Percentiles rank a stretch among this genome's conserved stretches.
Evolutionary conservation across 805 yeast genomes (phyloP).

Genomic region (Cyberlindnera mrakii): DNA sequence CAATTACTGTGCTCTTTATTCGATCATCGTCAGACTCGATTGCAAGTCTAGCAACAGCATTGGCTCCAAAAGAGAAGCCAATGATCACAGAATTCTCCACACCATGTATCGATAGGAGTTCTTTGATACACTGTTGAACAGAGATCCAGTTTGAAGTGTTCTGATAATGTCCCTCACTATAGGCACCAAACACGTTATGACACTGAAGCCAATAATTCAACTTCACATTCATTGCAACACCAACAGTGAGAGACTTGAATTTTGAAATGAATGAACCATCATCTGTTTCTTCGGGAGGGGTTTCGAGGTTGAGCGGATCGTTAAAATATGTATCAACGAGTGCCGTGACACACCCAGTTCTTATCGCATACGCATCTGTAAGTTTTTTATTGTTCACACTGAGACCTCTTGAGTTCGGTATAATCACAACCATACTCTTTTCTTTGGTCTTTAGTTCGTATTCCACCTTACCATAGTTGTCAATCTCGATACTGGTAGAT

Average conservation of each 20-base stretch:
- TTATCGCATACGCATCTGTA: constrained; percentile 23
- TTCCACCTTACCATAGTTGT: constrained; percentile 21
- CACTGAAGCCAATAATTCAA: constrained; percentile 19
- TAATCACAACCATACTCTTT: constrained; percentile 20
- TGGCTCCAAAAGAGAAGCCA: constrained; percentile 23
- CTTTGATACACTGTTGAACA: constrained; percentile 13
- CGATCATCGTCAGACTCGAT: constrained; percentile 12
- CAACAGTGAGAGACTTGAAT: constrained; percentile 16
- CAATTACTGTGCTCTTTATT: constrained; percentile 15
- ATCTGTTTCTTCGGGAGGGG: background rate
- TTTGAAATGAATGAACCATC: constrained; percentile 9
- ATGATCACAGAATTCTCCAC: constrained; percentile 16
- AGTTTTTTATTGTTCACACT: constrained; percentile 20
- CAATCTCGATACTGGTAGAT: constrained; percentile 11
- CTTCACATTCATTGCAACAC: constrained; percentile 13
- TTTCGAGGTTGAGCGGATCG: constrained; percentile 14
- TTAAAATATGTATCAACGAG: constrained; percentile 18
- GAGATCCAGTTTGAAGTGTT: constrained; percentile 16
- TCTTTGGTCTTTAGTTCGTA: constrained; percentile 21
- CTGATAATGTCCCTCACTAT: constrained; percentile 13
- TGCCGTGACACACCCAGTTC: constrained; percentile 24
- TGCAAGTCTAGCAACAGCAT: constrained; percentile 17
- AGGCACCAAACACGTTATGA: constrained; percentile 19
- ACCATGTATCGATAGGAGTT: constrained; percentile 13
- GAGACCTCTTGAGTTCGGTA: constrained; percentile 22